Conservation (phyloP, 495 filamentous ascomycete species). For the Hyaloscypha finlandica region DNA sequence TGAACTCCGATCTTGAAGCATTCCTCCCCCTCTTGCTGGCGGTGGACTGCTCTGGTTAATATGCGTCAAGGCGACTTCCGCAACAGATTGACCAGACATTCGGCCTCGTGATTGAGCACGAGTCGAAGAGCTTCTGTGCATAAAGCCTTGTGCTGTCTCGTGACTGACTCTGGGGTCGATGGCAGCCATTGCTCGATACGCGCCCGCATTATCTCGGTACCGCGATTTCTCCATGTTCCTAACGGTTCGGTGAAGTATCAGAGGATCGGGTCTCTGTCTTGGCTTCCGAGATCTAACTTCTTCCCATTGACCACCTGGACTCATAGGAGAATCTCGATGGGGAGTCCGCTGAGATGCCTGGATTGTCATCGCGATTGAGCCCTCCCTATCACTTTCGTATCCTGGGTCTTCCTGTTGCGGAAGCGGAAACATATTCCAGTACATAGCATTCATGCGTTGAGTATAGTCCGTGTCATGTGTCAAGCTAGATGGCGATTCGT, state of each 20-base stretch:
- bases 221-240: slow-evolving; percentile 41
- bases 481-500: slow-evolving; percentile 27
- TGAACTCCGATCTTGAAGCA: slow-evolving; percentile 26
- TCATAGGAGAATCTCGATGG: slow-evolving; percentile 27
- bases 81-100: slow-evolving; percentile 35
- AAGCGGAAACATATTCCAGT: slow-evolving; percentile 12
- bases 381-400: slow-evolving; percentile 34
- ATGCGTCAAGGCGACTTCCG: slow-evolving; percentile 28
- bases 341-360: slow-evolving; percentile 25
- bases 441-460: not conserved
- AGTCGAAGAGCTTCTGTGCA: slow-evolving; percentile 35
- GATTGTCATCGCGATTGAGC: slow-evolving; percentile 25
- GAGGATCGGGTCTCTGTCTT: slow-evolving; percentile 26
- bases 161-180: slow-evolving; percentile 47
- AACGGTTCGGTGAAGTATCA: slow-evolving; percentile 43
- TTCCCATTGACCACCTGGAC: slow-evolving; percentile 28
- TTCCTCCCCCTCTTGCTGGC: slow-evolving; percentile 27
- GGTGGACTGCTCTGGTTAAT: slow-evolving; percentile 30
- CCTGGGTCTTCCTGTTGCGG: slow-evolving; percentile 27
- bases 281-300: slow-evolving; percentile 35
- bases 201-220: slow-evolving; percentile 50
- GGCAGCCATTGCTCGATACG: slow-evolving; percentile 45
- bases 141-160: slow-evolving; percentile 35
- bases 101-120: slow-evolving; percentile 34
- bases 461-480: slow-evolving; percentile 21